These are phyloP conservation scores for Medicago arabica DNA, from an alignment of 306 rosid species.

Conservation along the genomic window DNA sequence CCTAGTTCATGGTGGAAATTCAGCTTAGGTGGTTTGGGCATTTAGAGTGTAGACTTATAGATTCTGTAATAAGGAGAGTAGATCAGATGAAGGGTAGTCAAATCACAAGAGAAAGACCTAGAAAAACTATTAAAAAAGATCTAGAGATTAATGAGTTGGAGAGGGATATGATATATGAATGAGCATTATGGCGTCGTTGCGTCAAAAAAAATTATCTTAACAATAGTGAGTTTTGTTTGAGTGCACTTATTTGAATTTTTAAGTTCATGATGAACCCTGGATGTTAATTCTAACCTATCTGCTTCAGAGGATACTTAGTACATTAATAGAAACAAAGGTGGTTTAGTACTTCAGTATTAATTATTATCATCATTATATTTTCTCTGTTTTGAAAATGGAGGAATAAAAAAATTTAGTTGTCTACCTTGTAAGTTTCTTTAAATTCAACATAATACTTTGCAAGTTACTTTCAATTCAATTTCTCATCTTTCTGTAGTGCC, in stretches of 20 bases:
- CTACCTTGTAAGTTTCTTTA: background rate
- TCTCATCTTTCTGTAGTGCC: conserved; percentile 22
- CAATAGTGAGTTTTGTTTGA: conserved; percentile 9
- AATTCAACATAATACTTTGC: background rate
- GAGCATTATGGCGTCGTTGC: too few relatives aligned
- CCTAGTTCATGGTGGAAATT: too few relatives aligned
- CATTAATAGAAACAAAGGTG: background rate
- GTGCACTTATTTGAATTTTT: conserved; percentile 3
- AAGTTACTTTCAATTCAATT: conserved; percentile 16
- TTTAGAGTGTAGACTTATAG: too few relatives aligned
- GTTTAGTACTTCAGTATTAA: background rate
- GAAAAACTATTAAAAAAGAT: too few relatives aligned
- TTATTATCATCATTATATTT: background rate
- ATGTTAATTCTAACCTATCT: background rate
- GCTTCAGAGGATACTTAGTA: conserved; percentile 13
- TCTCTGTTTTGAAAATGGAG: too few relatives aligned
- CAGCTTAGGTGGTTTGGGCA: too few relatives aligned
- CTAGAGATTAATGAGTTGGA: too few relatives aligned
- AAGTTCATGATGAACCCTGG: conserved; percentile 12
- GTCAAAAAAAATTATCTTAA: background rate
- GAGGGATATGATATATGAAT: too few relatives aligned
- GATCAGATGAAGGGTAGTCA: too few relatives aligned
- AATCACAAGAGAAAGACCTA: too few relatives aligned
- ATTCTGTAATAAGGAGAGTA: too few relatives aligned
- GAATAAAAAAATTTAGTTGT: background rate